Conservation (phyloP, 768 basidiomycete species). For the Mycena galericulata region DNA sequence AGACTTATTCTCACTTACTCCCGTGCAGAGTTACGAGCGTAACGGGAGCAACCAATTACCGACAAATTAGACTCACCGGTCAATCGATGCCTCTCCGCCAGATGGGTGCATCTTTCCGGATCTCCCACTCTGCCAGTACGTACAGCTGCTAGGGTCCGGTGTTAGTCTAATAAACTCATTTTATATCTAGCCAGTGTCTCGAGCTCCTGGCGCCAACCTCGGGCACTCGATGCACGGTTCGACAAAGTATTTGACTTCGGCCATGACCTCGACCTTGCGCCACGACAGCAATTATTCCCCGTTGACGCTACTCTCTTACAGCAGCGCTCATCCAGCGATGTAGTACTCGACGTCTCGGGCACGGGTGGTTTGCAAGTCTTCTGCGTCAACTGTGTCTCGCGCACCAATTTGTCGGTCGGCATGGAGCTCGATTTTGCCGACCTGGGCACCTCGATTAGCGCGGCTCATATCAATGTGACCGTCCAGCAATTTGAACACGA, state of each 20-base stretch:
- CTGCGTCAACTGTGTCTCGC: constrained; percentile 25
- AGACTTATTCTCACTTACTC: neutral
- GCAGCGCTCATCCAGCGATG: neutral
- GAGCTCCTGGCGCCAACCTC: neutral
- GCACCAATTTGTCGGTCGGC: constrained; percentile 18
- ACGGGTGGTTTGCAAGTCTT: constrained; percentile 1
- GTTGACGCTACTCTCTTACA: neutral
- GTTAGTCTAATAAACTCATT: neutral
- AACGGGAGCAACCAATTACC: neutral
- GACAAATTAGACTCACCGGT: constrained; percentile 6
- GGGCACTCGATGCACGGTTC: neutral
- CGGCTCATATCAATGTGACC: constrained; percentile 23
- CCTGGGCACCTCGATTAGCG: neutral
- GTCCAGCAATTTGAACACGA: constrained; percentile 20
- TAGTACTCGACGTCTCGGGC: neutral
- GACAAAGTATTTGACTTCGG: constrained; percentile 2
- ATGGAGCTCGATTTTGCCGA: constrained; percentile 12
- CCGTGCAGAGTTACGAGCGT: neutral
- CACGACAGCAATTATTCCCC: constrained; percentile 20
- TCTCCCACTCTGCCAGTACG: constrained; percentile 8
- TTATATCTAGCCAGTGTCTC: neutral
- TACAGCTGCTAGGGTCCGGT: too few species aligned
- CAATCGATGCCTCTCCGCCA: constrained; percentile 11
- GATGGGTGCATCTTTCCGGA: constrained; percentile 2
- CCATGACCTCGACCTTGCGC: constrained; percentile 1